A percentile compares a stretch with the other conserved stretches of the same genome.
Conservation (phyloP, 1,284 basidiomycete genomes). For the Rhodotorula glutinis region DNA sequence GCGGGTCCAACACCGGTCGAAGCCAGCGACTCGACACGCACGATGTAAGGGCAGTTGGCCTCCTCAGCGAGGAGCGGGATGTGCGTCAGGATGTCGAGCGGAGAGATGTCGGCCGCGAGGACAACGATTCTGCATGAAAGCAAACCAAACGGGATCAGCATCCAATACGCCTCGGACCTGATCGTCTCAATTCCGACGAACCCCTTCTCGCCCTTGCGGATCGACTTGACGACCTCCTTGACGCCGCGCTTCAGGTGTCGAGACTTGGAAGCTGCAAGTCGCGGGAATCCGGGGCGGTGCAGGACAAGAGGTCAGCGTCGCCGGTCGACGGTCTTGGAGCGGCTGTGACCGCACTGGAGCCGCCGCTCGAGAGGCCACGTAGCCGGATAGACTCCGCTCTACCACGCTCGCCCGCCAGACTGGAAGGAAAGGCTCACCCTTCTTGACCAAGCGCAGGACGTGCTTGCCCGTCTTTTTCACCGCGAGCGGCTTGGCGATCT, state of each 20-base stretch:
- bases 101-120: slow-evolving; percentile 94
- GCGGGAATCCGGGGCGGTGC: not conserved
- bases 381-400: no score
- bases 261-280: slow-evolving; percentile 70
- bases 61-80: slow-evolving; percentile 94
- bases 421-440: slow-evolving; percentile 57
- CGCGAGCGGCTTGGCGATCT: slow-evolving; percentile 80
- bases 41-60: slow-evolving; percentile 85
- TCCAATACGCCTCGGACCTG: not conserved
- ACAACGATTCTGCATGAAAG: slow-evolving; percentile 66
- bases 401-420: no score
- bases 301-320: not conserved
- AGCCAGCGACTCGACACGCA: slow-evolving; percentile 36
- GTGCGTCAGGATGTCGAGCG: slow-evolving; percentile 97
- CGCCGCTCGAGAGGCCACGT: no score
- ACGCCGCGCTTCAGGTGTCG: slow-evolving; percentile 91
- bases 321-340: no score
- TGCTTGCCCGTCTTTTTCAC: slow-evolving; percentile 89
- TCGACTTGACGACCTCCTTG: slow-evolving; percentile 93
- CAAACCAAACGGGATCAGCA: no score
- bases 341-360: not conserved
- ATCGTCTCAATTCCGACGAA: slow-evolving; percentile 49
- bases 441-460: slow-evolving; percentile 87
- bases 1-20: slow-evolving; percentile 4
- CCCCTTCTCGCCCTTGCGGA: slow-evolving; percentile 94